Evolutionary conservation across 139 green algal genomes (phyloP), one percentile per base, ranked within the genome.

Genomic region (Trebouxia sp.): DNA sequence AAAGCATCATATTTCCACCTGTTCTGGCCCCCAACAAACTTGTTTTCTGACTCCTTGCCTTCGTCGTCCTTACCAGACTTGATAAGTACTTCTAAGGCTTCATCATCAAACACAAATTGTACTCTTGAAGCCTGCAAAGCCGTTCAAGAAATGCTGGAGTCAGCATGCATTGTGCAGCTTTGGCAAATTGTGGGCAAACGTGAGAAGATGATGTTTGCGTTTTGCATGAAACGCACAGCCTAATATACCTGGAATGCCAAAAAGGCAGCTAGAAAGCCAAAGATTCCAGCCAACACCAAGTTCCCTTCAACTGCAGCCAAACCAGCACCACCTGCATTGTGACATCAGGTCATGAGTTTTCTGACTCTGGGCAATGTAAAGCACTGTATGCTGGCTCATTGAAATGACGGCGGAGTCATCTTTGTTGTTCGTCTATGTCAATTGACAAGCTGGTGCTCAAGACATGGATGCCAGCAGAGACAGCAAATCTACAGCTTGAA

Each of bases 1-100:
- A 98, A 97, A 22, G 84, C 89, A 80, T 92, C 81, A 82, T 95
- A 98, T 1, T 78, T 76, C 94, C 94, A 98, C 8, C 84, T 79
- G 89, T 97, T 98, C 38, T 83, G 72, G 30, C 94, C 94, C 10
- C 94, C 94, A 20, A 97, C 92, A 84, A 98, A 94, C 5, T 88
- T 86, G 78, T 97, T 98, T 22, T 97, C 92, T 24, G 88, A 90
- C 82, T 93, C 51, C 43, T 92, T 78, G 15, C 14, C 47, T 53
- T 53, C 20, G 47, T 53, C 47, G 42, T 90, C 77, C 58, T 87
- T 39, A 58, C 90, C 84, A 24, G 41, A 53, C 72, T 62, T 62
- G 35, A 87, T 85, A 10, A 94, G 76, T 32, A 97, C 90, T 82
- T 91, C 83, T 66, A 96, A 79, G 0, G 83, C 85, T 35, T 94